Evolutionary conservation across 2,329 filamentous ascomycete species (phyloP), one percentile per base, ranked within the genome.

Genomic region (Pezicula carpinea): DNA sequence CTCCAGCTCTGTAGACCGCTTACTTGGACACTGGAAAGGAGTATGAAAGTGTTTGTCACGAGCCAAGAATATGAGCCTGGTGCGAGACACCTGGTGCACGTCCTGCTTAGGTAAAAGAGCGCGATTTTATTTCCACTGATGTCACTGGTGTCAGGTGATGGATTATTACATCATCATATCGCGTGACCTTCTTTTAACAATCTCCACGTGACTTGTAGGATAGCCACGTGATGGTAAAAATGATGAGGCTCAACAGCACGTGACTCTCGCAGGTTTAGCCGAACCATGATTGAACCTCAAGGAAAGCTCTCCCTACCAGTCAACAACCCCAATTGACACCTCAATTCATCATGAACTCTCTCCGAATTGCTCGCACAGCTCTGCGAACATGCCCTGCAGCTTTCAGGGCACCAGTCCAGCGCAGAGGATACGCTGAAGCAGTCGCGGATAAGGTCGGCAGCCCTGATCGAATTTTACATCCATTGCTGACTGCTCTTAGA

Each of bases 331-430:
- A 65, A 70, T 75, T 64, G 59, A 59, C 52, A 55, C 51, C 53
- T 52, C 53, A 54, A 48, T 65, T 64, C 76, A 82, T 72, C 75
- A 97, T 97, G 92, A 96, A 90, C 83, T 87, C 89, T 72, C 76
- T 96, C 75, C 89, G 91, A 74, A 79, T 96, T 73, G 88, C 90
- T 77, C 87, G 92, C 73, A 82, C 83, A 72, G 92, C 89, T 76
- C 79, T 96, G 70, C 81, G 89, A 74, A 88, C 82, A 67, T 86
- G 85, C 66, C 85, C 90, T 67, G 76, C 86, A 66, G 80, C 85
- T 69, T 76, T 92, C 72, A 80, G 85, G 70, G 77, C 82, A 61
- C 83, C 87, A 62, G 66, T 89, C 59, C 87, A 91, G 78, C 86
- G 89, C 72, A 84, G 93, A 79, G 85, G 85, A 64, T 99, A 99